Conservation (phyloP, 2,329 filamentous ascomycete genomes). For the Didymellaceae sp. region DNA sequence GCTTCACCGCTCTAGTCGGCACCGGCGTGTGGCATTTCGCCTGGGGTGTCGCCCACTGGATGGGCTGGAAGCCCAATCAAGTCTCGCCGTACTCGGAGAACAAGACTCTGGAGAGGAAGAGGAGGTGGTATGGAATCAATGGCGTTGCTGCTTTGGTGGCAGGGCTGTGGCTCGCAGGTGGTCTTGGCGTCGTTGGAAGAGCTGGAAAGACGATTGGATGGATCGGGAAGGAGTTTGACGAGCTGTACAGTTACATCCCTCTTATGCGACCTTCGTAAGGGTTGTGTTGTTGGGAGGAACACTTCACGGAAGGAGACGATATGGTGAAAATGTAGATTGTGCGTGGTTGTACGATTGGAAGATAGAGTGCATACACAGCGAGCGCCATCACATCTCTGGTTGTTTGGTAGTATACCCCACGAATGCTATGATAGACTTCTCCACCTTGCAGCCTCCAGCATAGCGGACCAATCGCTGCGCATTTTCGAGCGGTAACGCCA, state of each 20-base stretch:
- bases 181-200: conserved; percentile 76
- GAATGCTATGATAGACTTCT: conserved; percentile 15
- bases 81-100: conserved; percentile 57
- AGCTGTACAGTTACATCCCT: conserved; percentile 69
- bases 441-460: neutral
- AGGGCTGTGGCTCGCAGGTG: conserved; percentile 80
- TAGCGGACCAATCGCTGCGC: neutral
- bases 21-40: conserved; percentile 78
- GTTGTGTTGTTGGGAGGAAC: neutral
- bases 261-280: conserved; percentile 55
- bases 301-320: neutral
- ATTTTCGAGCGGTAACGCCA: too few species aligned
- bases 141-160: conserved; percentile 64
- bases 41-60: conserved; percentile 86
- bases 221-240: conserved; percentile 81
- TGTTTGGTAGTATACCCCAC: conserved; percentile 33
- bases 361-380: neutral
- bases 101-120: conserved; percentile 63
- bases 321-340: neutral
- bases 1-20: conserved; percentile 72
- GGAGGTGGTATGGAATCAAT: conserved; percentile 76
- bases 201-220: conserved; percentile 75
- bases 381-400: conserved; percentile 1
- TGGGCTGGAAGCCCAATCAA: conserved; percentile 67
- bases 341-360: neutral